Percentiles rank a stretch among this genome's conserved stretches.
Evolutionary conservation across 1,139 yeast species (phyloP).

Genomic region (Yamadazyma jaroonii): DNA sequence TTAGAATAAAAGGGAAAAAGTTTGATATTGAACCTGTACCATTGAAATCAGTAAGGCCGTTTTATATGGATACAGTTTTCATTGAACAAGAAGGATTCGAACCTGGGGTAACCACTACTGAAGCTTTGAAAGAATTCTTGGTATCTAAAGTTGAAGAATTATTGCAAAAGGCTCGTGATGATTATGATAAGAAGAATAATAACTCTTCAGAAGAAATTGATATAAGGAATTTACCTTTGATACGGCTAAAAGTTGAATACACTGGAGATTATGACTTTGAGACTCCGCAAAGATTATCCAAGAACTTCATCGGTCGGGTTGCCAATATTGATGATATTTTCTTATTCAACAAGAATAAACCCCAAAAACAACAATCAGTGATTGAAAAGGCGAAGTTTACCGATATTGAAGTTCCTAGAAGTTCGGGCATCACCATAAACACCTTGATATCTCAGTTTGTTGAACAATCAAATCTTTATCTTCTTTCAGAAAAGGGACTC

Average conservation of each 20-base stretch:
- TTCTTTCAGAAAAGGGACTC: slow-evolving; percentile 77
- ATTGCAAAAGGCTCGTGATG: slow-evolving; percentile 55
- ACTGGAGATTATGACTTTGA: slow-evolving; percentile 90
- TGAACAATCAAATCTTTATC: slow-evolving; percentile 57
- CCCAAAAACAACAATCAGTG: slow-evolving; percentile 3
- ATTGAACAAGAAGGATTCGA: slow-evolving; percentile 53
- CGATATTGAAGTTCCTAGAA: slow-evolving; percentile 11
- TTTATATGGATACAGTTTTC: slow-evolving; percentile 65
- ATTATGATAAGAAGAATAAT: slow-evolving; percentile 43
- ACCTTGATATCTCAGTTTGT: slow-evolving; percentile 54
- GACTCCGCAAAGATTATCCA: slow-evolving; percentile 84
- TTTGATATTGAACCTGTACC: slow-evolving; percentile 65
- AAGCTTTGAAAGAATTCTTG: slow-evolving; percentile 60
- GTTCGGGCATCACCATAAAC: slow-evolving; percentile 44
- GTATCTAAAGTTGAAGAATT: slow-evolving; percentile 63
- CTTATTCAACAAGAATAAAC: slow-evolving; percentile 54
- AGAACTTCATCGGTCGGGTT: slow-evolving; percentile 83
- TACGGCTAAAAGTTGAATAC: slow-evolving; percentile 82
- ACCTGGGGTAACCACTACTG: slow-evolving; percentile 64
- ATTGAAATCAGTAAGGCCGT: slow-evolving; percentile 78
- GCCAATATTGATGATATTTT: slow-evolving; percentile 89
- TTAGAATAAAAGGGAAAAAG: slow-evolving; percentile 58
- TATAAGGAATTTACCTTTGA: slow-evolving; percentile 64
- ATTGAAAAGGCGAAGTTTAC: slow-evolving; percentile 18
- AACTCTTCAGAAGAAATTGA: slow-evolving; percentile 19